Conservation (phyloP, 495 filamentous ascomycete genomes). For the Mytilinidion resinicola region DNA sequence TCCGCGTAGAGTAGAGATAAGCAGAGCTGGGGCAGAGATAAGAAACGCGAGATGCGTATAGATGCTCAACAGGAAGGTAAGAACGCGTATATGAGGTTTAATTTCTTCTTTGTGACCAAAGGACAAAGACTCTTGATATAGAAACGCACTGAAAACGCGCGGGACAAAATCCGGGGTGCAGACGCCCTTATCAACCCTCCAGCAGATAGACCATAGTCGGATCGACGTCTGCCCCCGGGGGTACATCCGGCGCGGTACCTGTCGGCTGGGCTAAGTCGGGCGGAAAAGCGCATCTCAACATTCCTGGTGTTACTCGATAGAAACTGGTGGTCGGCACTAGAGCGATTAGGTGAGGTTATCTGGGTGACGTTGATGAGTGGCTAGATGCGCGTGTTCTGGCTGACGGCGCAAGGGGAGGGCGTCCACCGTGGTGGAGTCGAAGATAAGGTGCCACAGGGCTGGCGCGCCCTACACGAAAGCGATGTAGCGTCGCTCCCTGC, state of each 20-base stretch:
- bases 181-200: slow-evolving; percentile 20
- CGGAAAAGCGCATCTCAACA: neutral
- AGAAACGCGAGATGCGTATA: neutral
- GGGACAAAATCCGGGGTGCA: slow-evolving; percentile 22
- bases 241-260: neutral
- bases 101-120: too few species aligned
- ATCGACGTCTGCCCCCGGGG: neutral
- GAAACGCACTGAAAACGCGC: neutral
- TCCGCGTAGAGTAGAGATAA: neutral
- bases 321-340: slow-evolving; percentile 4
- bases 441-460: neutral
- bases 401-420: neutral
- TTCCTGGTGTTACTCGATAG: slow-evolving; percentile 25
- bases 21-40: neutral
- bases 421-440: neutral
- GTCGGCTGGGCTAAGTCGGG: neutral
- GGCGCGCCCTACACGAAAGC: too few species aligned
- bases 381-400: neutral
- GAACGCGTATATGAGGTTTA: too few species aligned
- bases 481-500: too few species aligned
- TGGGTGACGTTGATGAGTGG: slow-evolving; percentile 2
- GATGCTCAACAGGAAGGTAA: too few species aligned
- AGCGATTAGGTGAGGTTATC: slow-evolving; percentile 25
- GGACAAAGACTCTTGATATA: too few species aligned
- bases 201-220: slow-evolving; percentile 8